These are phyloP conservation scores for Suhomyces guaymorum DNA, from an alignment of 1,139 yeast species.

Conservation along the genomic window DNA sequence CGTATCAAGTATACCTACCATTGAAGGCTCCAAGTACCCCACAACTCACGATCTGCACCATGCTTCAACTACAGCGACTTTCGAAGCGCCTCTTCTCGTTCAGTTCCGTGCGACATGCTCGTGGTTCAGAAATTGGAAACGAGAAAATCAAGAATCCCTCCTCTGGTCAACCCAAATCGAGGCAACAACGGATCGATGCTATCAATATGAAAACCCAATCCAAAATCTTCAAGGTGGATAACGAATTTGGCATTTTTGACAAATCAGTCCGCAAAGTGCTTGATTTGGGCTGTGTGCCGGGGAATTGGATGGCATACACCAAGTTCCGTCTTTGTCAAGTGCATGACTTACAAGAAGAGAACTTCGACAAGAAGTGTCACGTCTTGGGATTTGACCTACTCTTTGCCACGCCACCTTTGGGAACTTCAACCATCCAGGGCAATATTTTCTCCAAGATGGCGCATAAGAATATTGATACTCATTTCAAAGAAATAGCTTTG, in stretches of 20 bases:
- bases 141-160: conserved; percentile 13
- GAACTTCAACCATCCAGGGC: conserved; percentile 83
- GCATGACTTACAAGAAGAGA: conserved; percentile 41
- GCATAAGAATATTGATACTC: conserved; percentile 58
- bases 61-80: not conserved
- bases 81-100: conserved; percentile 2
- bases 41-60: not conserved
- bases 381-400: conserved; percentile 85
- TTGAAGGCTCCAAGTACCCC: not conserved
- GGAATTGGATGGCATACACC: conserved; percentile 92
- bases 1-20: not conserved
- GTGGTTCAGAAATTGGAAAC: conserved; percentile 12
- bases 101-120: conserved; percentile 6
- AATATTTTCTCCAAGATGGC: conserved; percentile 71
- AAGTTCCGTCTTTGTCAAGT: conserved; percentile 29
- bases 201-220: conserved; percentile 27
- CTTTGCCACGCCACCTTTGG: conserved; percentile 75
- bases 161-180: conserved; percentile 15
- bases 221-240: conserved; percentile 32
- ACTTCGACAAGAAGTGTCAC: conserved; percentile 58
- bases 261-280: conserved; percentile 30
- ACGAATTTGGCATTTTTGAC: conserved; percentile 30
- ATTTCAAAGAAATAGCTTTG: conserved; percentile 49
- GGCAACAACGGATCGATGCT: conserved; percentile 29
- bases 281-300: conserved; percentile 84